Base-by-base conservation (phyloP, 2,329 filamentous ascomycete species). In the Penicillium sp. region DNA sequence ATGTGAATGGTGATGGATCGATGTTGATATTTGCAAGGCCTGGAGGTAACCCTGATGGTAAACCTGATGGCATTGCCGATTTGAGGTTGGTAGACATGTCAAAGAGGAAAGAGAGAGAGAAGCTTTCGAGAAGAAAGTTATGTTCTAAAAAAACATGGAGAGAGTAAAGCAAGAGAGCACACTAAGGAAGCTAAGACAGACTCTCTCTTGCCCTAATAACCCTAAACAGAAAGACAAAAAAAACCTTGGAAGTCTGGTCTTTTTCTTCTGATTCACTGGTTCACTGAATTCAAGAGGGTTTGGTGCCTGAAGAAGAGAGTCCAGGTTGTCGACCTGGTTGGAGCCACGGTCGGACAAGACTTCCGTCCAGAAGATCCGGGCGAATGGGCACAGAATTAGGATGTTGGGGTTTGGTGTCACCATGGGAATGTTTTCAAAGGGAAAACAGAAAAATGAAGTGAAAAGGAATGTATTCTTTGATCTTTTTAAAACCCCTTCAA, bases 321-420 rank as follows among this genome's bases (percentile, higher is more conserved):
- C 58, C 59, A 50, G 38, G 27, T 51, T 51, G 51, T 62, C 55
- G 57, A 57, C 58, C 40, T 55, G 38, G 51, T 49, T 53, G 50
- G 60, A 65, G 62, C 65, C 65, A 66, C 60, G 63, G 64, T 66
- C 63, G 65, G 65, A 67, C 65, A 67, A 58, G 48, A 65, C 43
- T 66, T 65, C 63, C 64, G 65, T 63, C 65, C 64, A 67, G 60
- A 50, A 67, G 64, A 64, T 66, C 65, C 65, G 65, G 48, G 50
- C 64, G 57, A 66, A 66, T 67, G 31, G 31, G 45, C 44, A 34
- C 36, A 29, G 51, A 19, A 19, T 31, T 39, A 33, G 29, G 44
- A 43, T 25, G 5, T 6, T 31, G 29, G 5, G 31, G 8, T 40
- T 40, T 23, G 21, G 45, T 54, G 44, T 41, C 8, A 50, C 52